Base-by-base conservation (phyloP, 257 asterid species). In the Solanum peruvianum region DNA sequence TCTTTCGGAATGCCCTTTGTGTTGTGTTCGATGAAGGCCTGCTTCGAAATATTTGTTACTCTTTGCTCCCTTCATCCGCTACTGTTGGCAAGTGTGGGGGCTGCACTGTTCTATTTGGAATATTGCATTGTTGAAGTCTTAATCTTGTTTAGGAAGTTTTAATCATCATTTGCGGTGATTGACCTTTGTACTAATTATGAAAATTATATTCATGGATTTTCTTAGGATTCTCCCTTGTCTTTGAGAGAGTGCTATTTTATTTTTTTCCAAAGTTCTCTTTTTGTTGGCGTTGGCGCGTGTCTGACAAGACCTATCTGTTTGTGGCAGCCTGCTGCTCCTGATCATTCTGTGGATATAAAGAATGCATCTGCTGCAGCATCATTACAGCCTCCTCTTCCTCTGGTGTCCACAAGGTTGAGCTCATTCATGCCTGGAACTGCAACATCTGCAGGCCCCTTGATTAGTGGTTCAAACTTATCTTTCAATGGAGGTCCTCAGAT, bases 351-450 rank as follows among this genome's bases (percentile, higher is more conserved):
- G 80, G 87, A 69, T 29, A 88, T 84, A 86, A 88, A 67, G 78
- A 85, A 86, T 39, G 88, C 85, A 70, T 77, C 87, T 88, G 58
- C 90, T 87, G 87, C 81, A 25, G 85, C 88, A 86, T 82, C 88
- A 67, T 69, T 89, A 82, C 88, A 73, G 71, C 92, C 92, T 88
- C 91, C 90, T 75, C 84, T 87, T 83, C 88, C 91, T 41, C 86
- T 89, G 86, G 85, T 69, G 87, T 45, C 90, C 12, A 80, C 89
- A 31, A 87, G 87, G 87, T 87, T 90, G 69, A 77, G 81, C 87
- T 72, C 90, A 64, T 85, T 89, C 87, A 86, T 87, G 86, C 89
- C 93, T 87, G 85, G 69, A 81, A 81, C 11, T 81, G 44, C 85
- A 47, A 45, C 85, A 18, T 29, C 85, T 81, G 85, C 85, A 80